A percentile compares a stretch with the other conserved stretches of the same genome.
Conservation (phyloP, 1,139 yeast species). For the Keqinozyma sinolaborantium region DNA sequence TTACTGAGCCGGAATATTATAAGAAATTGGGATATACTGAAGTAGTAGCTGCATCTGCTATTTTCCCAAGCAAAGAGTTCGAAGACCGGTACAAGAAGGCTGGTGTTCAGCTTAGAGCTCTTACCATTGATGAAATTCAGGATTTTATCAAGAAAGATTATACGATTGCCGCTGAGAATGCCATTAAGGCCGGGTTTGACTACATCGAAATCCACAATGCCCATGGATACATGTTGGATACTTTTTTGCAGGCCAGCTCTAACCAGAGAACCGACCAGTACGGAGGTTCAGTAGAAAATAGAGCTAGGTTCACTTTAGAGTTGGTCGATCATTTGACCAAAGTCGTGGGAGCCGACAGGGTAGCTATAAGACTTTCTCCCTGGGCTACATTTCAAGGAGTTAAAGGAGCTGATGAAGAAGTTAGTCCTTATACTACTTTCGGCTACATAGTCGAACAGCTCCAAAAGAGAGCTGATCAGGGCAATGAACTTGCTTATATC, state of each 20-base stretch:
- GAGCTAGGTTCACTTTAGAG: constrained; percentile 56
- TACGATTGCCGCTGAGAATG: constrained; percentile 41
- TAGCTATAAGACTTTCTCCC: constrained; percentile 64
- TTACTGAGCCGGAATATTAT: constrained; percentile 38
- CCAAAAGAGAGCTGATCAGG: constrained; percentile 33
- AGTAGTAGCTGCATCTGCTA: constrained; percentile 21
- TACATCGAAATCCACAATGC: constrained; percentile 68
- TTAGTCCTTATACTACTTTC: constrained; percentile 32
- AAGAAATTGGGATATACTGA: constrained; percentile 24
- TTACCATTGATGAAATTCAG: constrained; percentile 42
- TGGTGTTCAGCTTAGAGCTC: constrained; percentile 31
- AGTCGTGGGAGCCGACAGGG: constrained; percentile 47
- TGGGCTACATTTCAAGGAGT: constrained; percentile 41
- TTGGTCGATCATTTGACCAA: constrained; percentile 48
- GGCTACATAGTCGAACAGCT: constrained; percentile 33
- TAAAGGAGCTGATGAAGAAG: constrained; percentile 27
- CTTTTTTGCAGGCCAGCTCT: constrained; percentile 43
- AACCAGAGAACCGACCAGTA: constrained; percentile 65
- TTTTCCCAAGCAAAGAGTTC: constrained; percentile 15
- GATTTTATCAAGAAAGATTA: constrained; percentile 26
- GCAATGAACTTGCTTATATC: constrained; percentile 43
- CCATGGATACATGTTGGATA: constrained; percentile 64
- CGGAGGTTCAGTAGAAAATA: constrained; percentile 62
- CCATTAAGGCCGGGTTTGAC: constrained; percentile 63
- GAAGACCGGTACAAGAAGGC: constrained; percentile 23